These are phyloP conservation scores for Skeletonema marinoi DNA, from an alignment of 108 stramenopile species.

Conservation along the genomic window DNA sequence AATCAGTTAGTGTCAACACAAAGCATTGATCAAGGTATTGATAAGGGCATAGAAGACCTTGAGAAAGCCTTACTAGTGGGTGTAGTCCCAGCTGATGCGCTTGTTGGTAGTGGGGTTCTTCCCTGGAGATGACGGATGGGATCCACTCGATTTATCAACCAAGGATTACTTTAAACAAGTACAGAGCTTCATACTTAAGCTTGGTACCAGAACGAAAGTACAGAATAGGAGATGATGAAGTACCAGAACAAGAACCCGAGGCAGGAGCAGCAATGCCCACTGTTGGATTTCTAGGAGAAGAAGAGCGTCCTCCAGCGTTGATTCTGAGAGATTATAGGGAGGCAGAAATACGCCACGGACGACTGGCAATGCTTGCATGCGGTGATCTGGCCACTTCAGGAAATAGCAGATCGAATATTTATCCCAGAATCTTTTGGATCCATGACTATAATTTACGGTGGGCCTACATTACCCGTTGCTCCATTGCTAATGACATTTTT, in stretches of 20 bases:
- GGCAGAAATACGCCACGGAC: constrained; percentile 90
- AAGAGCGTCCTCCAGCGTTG: constrained; percentile 66
- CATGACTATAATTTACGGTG: constrained; percentile 66
- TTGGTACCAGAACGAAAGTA: constrained; percentile 55
- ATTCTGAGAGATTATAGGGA: constrained; percentile 87
- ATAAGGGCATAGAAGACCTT: constrained; percentile 69
- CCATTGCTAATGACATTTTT: constrained; percentile 78
- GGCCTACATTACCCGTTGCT: constrained; percentile 77
- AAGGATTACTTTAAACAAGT: constrained; percentile 71
- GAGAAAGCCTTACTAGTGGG: constrained; percentile 64
- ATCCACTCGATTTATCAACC: constrained; percentile 72
- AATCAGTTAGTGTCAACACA: constrained; percentile 12
- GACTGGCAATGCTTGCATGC: constrained; percentile 91
- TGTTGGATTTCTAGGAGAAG: constrained; percentile 27
- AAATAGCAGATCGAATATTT: constrained; percentile 75
- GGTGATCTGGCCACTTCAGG: constrained; percentile 84
- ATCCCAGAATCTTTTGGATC: constrained; percentile 64
- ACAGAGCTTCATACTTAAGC: constrained; percentile 58
- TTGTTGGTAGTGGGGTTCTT: constrained; percentile 78
- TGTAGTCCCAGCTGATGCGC: constrained; percentile 70
- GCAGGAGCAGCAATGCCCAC: constrained; percentile 40
- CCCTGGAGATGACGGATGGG: constrained; percentile 89
- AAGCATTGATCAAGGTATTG: constrained; percentile 2
- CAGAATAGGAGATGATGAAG: background rate
- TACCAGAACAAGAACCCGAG: constrained; percentile 12